Evolutionary conservation across 179 eudicot genomes (phyloP), one percentile per base, ranked within the genome.

Genomic region (Vitellaria paradoxa): DNA sequence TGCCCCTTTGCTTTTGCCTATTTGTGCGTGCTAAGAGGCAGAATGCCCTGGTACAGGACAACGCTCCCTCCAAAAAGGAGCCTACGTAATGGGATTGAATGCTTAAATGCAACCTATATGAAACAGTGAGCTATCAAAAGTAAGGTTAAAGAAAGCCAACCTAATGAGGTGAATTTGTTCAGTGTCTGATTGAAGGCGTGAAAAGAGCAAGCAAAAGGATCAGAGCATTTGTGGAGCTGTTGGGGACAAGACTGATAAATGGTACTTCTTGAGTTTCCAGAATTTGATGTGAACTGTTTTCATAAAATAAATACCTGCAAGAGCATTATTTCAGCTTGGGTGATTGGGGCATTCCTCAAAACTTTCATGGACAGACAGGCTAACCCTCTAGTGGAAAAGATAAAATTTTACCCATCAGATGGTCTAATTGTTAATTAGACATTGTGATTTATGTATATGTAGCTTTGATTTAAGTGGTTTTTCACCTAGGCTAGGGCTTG

Each of bases 191-290:
- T 46, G 67, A 70, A 72, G 50, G 84, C 75, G 76, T 73, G 24
- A 52, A 82, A 80, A 80, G 79, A 66, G 83, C 59, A 80, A 80
- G 68, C 56, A 82, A 68, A 85, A 85, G 81, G 77, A 79, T 74
- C 75, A 70, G 13, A 71, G 82, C 80, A 80, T 82, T 80, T 40
- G 74, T 66, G 66, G 81, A 73, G 70, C 46, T 62, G 37, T 40
- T 50, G 2, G 53, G 69, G 23, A 18, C 49, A 65, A 66, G 56
- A 66, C 45, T 53, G 0, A 14, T 30, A 42, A 68, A 57, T 23
- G 21, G 73, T 67, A 55, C 73, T 68, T 68, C 5, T 67, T 67
- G 52, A 1, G 11, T 6, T 30, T 65, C 30, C 49, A 65, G 63
- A n/a, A 59, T 21, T 12, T 3, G 23, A 17, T 59, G 63, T 30